Percentiles rank a stretch among this genome's conserved stretches.
phyloP scores from a whole-genome alignment of 2,329 filamentous ascomycete species.

The Lasiodiplodia theobromae region DNA sequence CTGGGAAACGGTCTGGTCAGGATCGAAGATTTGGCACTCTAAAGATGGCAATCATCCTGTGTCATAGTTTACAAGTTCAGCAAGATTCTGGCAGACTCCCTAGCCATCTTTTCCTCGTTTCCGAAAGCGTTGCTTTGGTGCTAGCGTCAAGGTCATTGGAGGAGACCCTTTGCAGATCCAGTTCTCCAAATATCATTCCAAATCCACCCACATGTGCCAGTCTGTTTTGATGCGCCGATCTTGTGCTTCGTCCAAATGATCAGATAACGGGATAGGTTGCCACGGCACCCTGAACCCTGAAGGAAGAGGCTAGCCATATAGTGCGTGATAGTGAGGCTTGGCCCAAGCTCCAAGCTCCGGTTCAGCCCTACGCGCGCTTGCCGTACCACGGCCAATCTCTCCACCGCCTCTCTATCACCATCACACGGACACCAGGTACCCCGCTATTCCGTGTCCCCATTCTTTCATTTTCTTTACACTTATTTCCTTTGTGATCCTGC shows the following conservation, averaged over 20 bases:
- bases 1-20: slow-evolving; percentile 57
- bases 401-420: slow-evolving; percentile 25
- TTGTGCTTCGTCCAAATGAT: background rate
- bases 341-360: slow-evolving; percentile 23
- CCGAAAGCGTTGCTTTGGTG: background rate
- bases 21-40: slow-evolving; percentile 54
- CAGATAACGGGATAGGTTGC: background rate
- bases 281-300: background rate
- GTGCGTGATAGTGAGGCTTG: background rate
- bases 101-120: background rate
- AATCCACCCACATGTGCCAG: background rate
- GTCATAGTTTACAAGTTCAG: background rate
- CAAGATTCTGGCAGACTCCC: background rate
- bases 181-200: background rate
- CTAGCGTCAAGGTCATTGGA: background rate
- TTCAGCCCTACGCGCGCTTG: slow-evolving; percentile 27
- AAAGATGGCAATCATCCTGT: background rate
- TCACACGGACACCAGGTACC: slow-evolving; percentile 8
- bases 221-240: background rate
- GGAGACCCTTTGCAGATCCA: background rate
- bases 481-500: slow-evolving; percentile 12
- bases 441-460: slow-evolving; percentile 3
- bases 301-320: background rate
- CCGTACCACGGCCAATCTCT: slow-evolving; percentile 18
- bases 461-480: background rate